A percentile compares a stretch with the other conserved stretches of the same genome.
Evolutionary conservation across 108 stramenopile genomes (phyloP).

Genomic region (Nitzschia inconspicua): DNA sequence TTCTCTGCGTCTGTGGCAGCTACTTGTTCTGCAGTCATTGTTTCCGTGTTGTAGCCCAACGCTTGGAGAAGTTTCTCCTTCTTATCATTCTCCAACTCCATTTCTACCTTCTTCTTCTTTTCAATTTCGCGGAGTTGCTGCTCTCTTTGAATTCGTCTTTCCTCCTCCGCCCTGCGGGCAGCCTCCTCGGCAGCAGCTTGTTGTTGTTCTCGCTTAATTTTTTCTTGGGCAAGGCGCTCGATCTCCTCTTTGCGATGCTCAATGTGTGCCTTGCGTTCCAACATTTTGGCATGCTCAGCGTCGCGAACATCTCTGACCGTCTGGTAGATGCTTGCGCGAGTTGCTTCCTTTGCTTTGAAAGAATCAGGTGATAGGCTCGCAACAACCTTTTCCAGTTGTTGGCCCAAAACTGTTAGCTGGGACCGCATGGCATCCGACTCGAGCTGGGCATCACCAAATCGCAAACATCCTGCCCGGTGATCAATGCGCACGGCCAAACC

Average conservation of each 20-base stretch:
- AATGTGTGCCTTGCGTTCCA: constrained; percentile 86
- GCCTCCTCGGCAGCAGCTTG: constrained; percentile 69
- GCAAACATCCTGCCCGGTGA: constrained; percentile 83
- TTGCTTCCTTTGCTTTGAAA: constrained; percentile 7
- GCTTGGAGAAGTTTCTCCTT: constrained; percentile 69
- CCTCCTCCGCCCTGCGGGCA: constrained; percentile 85
- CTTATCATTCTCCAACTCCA: constrained; percentile 86
- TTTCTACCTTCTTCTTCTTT: constrained; percentile 85
- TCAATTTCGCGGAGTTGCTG: constrained; percentile 80
- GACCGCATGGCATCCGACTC: constrained; percentile 76
- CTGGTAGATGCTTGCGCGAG: constrained; percentile 51
- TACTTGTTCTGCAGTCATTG: constrained; percentile 81
- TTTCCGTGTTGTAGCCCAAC: constrained; percentile 86
- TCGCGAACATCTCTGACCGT: constrained; percentile 61
- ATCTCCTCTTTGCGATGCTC: constrained; percentile 93
- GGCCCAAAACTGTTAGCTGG: constrained; percentile 73
- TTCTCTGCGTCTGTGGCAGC: constrained; percentile 61
- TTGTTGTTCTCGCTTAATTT: constrained; percentile 58
- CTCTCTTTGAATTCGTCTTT: constrained; percentile 72
- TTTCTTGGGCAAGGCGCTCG: constrained; percentile 76
- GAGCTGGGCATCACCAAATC: constrained; percentile 79
- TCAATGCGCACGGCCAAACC: constrained; percentile 75
- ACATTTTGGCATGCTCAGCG: constrained; percentile 65
- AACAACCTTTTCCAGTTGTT: constrained; percentile 54
- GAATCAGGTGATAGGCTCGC: constrained; percentile 45